These are phyloP conservation scores for Trichoderma arundinaceum DNA, from an alignment of 2,329 filamentous ascomycete species.

Conservation along the genomic window DNA sequence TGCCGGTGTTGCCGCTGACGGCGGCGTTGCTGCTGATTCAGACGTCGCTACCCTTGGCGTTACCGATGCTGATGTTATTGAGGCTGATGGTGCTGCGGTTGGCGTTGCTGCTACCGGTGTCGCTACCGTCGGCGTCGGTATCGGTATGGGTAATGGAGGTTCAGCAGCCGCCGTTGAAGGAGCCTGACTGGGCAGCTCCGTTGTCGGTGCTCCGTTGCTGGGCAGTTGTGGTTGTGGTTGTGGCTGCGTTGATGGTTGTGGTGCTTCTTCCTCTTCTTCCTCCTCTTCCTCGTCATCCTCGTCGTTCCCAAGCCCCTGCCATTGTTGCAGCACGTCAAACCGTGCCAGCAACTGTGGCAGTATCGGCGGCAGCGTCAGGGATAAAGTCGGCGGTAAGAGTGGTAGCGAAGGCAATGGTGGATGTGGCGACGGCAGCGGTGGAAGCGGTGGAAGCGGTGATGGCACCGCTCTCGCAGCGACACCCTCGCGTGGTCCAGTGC, in stretches of 20 bases:
- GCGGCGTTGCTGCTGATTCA: constrained; percentile 5
- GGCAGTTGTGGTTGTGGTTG: too few relatives aligned
- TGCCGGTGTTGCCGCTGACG: too few relatives aligned
- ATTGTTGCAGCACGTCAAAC: too few relatives aligned
- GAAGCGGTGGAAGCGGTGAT: too few relatives aligned
- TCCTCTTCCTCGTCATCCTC: too few relatives aligned
- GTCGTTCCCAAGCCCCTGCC: too few relatives aligned
- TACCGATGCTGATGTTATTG: background rate
- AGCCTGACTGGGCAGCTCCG: background rate
- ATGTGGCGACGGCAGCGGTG: background rate
- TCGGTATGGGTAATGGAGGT: background rate
- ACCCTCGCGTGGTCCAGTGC: constrained; percentile 29
- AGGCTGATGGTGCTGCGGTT: background rate
- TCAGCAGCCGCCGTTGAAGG: background rate
- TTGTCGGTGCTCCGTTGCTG: background rate
- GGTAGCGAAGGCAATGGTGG: constrained; percentile 15
- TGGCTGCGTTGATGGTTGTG: too few relatives aligned
- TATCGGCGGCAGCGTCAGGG: constrained; percentile 14
- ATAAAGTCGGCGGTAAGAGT: constrained; percentile 8
- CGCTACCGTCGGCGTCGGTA: background rate
- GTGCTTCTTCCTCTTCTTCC: too few relatives aligned
- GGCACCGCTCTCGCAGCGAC: constrained; percentile 17
- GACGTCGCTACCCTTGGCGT: background rate
- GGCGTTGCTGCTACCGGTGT: background rate
- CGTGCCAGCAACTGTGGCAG: background rate